Evolutionary conservation across 2,329 filamentous ascomycete species (phyloP), one percentile per base, ranked within the genome.

Genomic region (Fusarium heterosporum): DNA sequence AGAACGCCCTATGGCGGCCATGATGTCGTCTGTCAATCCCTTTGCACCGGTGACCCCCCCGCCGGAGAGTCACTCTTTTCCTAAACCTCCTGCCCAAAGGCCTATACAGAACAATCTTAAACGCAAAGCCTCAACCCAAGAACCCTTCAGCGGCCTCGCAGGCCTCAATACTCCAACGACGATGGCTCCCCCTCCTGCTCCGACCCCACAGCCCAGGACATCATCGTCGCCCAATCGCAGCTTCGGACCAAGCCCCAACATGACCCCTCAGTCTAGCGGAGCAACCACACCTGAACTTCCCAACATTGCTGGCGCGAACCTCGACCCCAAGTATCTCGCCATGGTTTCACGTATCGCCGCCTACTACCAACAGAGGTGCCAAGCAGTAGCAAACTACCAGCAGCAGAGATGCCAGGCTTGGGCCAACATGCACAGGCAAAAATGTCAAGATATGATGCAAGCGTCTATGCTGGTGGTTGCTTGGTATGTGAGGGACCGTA

Each of bases 401-500:
- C 81, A 83, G 63, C 81, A 83, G 73, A 75, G 79, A 42, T 83
- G 81, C 67, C 80, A 82, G 74, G 79, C 79, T 8, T 83, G 81
- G 82, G 81, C 81, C 55, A 78, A 74, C 64, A 75, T 79, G 70
- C 80, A 83, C 70, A 78, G 80, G 40, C 79, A 82, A 66, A 80
- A 81, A 69, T 82, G 79, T 65, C 81, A 82, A 72, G 81, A 83
- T 62, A 81, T 81, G 77, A 82, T 79, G 75, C 81, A 82, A 65
- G 81, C 81, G 1, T 80, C 82, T 57, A 83, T 83, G 79, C 72
- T 84, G 22, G 79, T 83, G 6, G 80, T 84, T 30, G 82, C 82
- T 13, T 84, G 82, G 82, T 83, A 84, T 66, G 78, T 83, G 41
- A 78, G 82, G 41, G 82, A 83, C 66, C 79, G 81, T 30, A 81